Conservation (phyloP, 257 asterid genomes). For the Hygrophila difformis region DNA sequence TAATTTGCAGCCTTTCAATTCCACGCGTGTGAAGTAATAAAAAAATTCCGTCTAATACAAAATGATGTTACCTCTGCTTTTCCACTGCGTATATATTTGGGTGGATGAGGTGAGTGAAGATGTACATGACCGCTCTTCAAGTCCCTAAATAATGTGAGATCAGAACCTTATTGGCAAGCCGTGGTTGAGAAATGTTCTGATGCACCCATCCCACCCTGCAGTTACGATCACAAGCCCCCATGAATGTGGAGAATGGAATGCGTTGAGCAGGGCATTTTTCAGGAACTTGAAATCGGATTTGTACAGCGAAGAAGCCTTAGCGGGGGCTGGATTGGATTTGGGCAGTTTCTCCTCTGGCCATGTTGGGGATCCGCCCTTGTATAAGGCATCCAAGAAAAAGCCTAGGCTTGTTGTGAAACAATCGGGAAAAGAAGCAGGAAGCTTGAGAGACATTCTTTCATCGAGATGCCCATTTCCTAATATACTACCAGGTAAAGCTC, state of each 20-base stretch:
- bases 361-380: conserved; percentile 47
- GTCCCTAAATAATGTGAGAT: no score
- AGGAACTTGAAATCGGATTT: conserved; percentile 51
- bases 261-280: conserved; percentile 44
- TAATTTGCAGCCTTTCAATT: no score
- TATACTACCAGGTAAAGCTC: conserved; percentile 20
- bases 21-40: no score
- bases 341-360: conserved; percentile 68
- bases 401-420: conserved; percentile 43
- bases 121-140: no score
- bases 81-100: no score
- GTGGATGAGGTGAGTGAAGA: no score
- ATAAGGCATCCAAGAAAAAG: conserved; percentile 41
- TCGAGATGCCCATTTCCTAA: conserved; percentile 25
- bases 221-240: conserved; percentile 77
- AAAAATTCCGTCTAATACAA: no score
- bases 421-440: conserved; percentile 24
- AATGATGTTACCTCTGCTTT: no score
- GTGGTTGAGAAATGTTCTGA: conserved; percentile 62
- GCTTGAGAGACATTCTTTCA: conserved; percentile 25
- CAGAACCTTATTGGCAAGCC: conserved; percentile 59
- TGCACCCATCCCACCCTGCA: conserved; percentile 71
- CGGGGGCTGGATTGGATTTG: conserved; percentile 20
- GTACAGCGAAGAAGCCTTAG: conserved; percentile 21
- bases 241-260: conserved; percentile 39